Evolutionary conservation across 352 stramenopile species (phyloP), one percentile per base, ranked within the genome.

Genomic region (Globisporangium sylvaticum): DNA sequence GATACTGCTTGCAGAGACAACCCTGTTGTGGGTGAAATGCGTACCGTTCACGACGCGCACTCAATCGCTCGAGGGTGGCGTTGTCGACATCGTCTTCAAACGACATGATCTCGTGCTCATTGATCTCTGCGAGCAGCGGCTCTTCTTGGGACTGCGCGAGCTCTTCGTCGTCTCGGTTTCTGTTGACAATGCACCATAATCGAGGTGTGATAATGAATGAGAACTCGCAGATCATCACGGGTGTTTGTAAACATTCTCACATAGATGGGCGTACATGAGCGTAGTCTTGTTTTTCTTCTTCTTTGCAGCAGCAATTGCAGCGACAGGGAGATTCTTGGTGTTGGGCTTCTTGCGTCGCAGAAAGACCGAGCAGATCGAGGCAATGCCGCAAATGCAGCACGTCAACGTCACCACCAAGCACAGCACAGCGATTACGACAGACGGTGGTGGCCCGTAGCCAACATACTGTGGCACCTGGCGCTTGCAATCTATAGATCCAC

Each of bases 351-450:
- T 75, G 20, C 50, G 62, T 46, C 78, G 75, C 63, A 84, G 76
- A 58, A 91, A 94, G 18, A 91, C 80, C 14, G 86, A 89, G 64
- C 81, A 94, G 67, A 94, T 91, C 34, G 86, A 77, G 20, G 77
- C 89, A 15, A 92, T 75, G 62, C 86, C 86, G 64, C 86, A 93
- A 24, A 88, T 73, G 68, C 88, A 96, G 79, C 85, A 94, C 25
- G 84, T 88, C n/a, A 94, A 62, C 65, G 83, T 92, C 32, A 91
- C 81, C 53, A 96, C 78, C 1, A 96, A 71, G 61, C 83, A 92
- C 24, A 96, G 73, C 66, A 96, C 88, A 3, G 84, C 85, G 58
- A 96, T 89, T 8, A 96, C 88, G 18, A 96, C 88, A 0, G 85
- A 91, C 18, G 82, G 79, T 8, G 88, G 88, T 5, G 88, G 88